Conservation (phyloP, 2,329 filamentous ascomycete genomes). For the Zasmidium citrigriseum region DNA sequence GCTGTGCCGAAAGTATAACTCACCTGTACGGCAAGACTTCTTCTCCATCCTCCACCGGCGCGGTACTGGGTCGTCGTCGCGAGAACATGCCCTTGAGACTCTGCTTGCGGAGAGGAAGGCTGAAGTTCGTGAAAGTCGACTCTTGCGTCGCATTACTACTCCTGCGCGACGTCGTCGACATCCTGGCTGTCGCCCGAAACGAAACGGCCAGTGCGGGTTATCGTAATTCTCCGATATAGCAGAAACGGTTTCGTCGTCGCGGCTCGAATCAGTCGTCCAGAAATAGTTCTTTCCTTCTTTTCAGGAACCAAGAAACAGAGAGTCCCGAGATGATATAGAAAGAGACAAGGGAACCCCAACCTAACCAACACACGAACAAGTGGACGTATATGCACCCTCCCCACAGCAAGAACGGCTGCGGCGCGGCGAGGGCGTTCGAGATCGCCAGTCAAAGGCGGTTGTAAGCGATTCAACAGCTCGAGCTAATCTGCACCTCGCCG, state of each 20-base stretch:
- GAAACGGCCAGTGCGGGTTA: not conserved
- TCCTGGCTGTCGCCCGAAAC: not conserved
- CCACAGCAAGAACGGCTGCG: too few relatives aligned
- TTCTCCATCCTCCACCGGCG: conserved; percentile 8
- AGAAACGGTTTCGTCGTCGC: not conserved
- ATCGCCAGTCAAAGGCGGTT: not conserved
- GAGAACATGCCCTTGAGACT: conserved; percentile 13
- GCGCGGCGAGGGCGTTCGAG: not conserved
- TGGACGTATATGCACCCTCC: too few relatives aligned
- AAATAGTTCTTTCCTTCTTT: too few relatives aligned
- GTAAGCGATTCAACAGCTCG: not conserved
- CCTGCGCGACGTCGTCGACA: not conserved
- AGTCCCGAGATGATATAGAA: too few relatives aligned
- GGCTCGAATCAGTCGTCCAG: not conserved
- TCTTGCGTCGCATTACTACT: not conserved
- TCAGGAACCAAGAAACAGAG: too few relatives aligned
- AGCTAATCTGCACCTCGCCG: not conserved
- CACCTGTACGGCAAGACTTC: conserved; percentile 25
- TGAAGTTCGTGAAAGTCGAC: conserved; percentile 21
- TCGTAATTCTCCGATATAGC: not conserved
- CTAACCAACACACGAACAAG: not conserved
- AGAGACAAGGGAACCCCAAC: too few relatives aligned
- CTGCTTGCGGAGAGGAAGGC: conserved; percentile 16
- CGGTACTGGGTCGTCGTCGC: not conserved
- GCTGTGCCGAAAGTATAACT: not conserved